Conservation (phyloP, 129 eudicot species). For the Helianthus tuberosus region DNA sequence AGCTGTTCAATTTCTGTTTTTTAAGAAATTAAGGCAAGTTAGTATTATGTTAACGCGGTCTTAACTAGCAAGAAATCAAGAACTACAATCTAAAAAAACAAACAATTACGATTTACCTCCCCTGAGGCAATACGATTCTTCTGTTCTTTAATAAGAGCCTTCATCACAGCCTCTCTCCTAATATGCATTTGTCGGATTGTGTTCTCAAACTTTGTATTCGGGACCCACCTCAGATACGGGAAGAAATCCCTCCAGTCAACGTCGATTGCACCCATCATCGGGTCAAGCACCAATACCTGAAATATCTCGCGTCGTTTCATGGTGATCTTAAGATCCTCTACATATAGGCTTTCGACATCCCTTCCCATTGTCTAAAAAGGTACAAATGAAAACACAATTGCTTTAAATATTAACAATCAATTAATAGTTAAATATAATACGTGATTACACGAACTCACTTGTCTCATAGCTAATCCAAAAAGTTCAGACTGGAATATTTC, state of each 20-base stretch:
- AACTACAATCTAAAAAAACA: slow-evolving; percentile 1
- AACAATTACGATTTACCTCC: slow-evolving; percentile 37
- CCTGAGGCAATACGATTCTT: slow-evolving; percentile 42
- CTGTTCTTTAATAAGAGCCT: slow-evolving; percentile 51
- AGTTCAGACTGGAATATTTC: slow-evolving; percentile 74
- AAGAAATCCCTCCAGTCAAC: slow-evolving; percentile 83
- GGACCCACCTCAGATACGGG: slow-evolving; percentile 69
- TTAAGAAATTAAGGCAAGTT: background rate
- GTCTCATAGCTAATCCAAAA: slow-evolving; percentile 77
- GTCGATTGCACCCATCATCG: slow-evolving; percentile 69
- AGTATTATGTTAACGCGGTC: background rate
- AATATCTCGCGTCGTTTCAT: slow-evolving; percentile 53
- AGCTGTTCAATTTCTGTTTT: slow-evolving; percentile 50
- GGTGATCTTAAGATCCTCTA: slow-evolving; percentile 56
- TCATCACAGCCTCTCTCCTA: slow-evolving; percentile 62
- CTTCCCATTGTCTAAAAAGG: slow-evolving; percentile 52
- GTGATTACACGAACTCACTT: slow-evolving; percentile 48
- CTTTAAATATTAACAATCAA: background rate
- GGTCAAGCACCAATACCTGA: slow-evolving; percentile 52
- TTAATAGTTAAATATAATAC: background rate
- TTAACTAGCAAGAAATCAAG: background rate
- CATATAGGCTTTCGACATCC: slow-evolving; percentile 56
- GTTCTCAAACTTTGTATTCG: slow-evolving; percentile 54
- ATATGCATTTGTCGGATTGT: slow-evolving; percentile 40
- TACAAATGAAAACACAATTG: background rate